A percentile compares a stretch with the other conserved stretches of the same genome.
These are phyloP conservation scores for Colletotrichum phormii DNA, from an alignment of 2,329 filamentous ascomycete species.

Conservation along the genomic window DNA sequence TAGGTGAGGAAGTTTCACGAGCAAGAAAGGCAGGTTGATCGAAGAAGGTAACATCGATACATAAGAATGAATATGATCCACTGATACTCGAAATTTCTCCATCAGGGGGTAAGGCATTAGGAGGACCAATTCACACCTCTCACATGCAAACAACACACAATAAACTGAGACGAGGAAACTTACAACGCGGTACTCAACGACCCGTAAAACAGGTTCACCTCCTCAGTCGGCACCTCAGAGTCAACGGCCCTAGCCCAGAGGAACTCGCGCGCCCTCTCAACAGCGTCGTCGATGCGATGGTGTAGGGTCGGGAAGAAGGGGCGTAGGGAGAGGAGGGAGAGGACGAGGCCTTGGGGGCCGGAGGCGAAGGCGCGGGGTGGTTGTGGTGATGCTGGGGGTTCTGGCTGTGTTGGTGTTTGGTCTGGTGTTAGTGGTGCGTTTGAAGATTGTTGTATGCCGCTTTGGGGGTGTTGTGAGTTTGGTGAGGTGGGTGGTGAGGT, in stretches of 20 bases:
- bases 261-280: constrained; percentile 62
- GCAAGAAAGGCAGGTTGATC: too few relatives aligned
- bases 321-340: constrained; percentile 67
- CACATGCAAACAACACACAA: neutral
- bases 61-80: too few relatives aligned
- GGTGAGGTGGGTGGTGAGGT: constrained; percentile 45
- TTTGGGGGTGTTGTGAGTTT: constrained; percentile 44
- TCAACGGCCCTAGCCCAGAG: constrained; percentile 64
- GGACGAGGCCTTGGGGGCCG: constrained; percentile 72
- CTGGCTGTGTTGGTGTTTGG: neutral
- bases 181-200: constrained; percentile 73
- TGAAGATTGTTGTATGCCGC: constrained; percentile 43
- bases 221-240: constrained; percentile 64
- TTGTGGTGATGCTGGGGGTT: constrained; percentile 41
- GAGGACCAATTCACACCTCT: neutral
- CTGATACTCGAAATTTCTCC: neutral
- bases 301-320: constrained; percentile 66
- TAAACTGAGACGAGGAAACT: constrained; percentile 41
- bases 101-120: neutral
- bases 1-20: too few relatives aligned
- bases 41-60: too few relatives aligned
- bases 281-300: constrained; percentile 63
- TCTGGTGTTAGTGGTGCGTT: neutral
- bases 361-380: constrained; percentile 72
- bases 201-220: constrained; percentile 74